phyloP scores from a whole-genome alignment of 2,329 filamentous ascomycete genomes.

The Pestalotiopsis sp. region DNA sequence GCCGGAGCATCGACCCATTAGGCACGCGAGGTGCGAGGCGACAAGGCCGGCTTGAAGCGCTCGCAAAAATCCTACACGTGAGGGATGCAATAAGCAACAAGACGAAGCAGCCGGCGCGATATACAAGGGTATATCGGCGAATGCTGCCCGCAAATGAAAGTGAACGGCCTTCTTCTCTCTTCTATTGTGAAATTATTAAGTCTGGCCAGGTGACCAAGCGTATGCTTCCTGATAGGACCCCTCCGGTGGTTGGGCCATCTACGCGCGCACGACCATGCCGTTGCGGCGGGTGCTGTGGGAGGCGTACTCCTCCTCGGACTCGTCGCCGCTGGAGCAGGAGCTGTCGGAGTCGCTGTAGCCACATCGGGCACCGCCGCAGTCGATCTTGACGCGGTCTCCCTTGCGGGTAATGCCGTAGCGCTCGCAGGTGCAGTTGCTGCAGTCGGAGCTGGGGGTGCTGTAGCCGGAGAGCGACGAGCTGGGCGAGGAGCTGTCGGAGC shows the following conservation, averaged over 20 bases:
- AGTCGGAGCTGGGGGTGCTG: constrained; percentile 77
- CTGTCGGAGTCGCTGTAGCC: constrained; percentile 75
- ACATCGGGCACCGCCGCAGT: constrained; percentile 89
- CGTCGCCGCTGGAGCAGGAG: constrained; percentile 71
- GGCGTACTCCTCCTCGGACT: constrained; percentile 60
- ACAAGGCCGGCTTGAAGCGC: constrained; percentile 49
- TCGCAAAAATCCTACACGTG: constrained; percentile 25
- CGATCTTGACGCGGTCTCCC: constrained; percentile 91
- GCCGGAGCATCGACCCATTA: constrained; percentile 59
- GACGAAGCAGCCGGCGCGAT: constrained; percentile 21
- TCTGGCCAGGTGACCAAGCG: constrained; percentile 21
- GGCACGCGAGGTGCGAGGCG: constrained; percentile 30
- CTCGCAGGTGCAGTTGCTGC: constrained; percentile 86
- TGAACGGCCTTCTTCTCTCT: constrained; percentile 24
- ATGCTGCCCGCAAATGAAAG: constrained; percentile 35
- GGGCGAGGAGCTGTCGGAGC: constrained; percentile 73
- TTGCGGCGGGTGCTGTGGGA: constrained; percentile 61
- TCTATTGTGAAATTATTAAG: constrained; percentile 20
- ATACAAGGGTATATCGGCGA: constrained; percentile 19
- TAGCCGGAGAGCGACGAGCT: constrained; percentile 76
- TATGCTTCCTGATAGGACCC: constrained; percentile 23
- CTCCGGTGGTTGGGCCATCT: constrained; percentile 26
- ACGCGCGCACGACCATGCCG: constrained; percentile 60
- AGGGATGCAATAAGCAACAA: constrained; percentile 37
- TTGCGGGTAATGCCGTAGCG: constrained; percentile 95